Evolutionary conservation across 192 early-diverging fungal species (phyloP), one percentile per base, ranked within the genome.

Genomic region (Backusella parvicylindrica): DNA sequence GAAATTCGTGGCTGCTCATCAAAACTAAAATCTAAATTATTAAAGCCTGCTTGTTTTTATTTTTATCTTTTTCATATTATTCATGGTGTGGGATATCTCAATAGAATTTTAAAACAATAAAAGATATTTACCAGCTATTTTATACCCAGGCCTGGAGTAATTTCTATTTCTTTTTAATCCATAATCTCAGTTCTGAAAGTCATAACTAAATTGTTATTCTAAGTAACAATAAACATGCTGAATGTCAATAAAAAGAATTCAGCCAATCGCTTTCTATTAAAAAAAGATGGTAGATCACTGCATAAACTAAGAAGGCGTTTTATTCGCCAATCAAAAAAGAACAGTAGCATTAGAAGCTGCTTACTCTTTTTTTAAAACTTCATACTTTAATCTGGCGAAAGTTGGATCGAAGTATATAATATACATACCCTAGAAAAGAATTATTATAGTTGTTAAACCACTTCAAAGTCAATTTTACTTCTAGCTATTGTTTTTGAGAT

Each of bases 1-100:
- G 64, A 71, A 78, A 33, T 78, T 78, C 12, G 40, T 69, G 23
- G 37, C 68, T 43, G 21, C 68, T 69, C 68, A 69, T 16, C 68
- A 69, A 69, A 53, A 53, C 18, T 53, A 53, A 53, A 53, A 53
- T 8, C 16, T 53, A 53, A 53, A 53, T 53, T 53, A 53, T 53
- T 26, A 23, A 53, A 53, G n/a, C 16, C n/a, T 56, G n/a, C 23
- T 56, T 56, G 7, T 7, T 23, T 56, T 50, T 21, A 21, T 50
- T n/a, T 21, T 50, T 50, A 7, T 50, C n/a, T 28, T 60, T 60
- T 50, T 21, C 23, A 26, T 23, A 28, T 47, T n/a, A n/a, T 47
- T 47, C 43, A 47, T n/a, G 43, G 43, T n/a, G 43, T n/a, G 18
- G 16, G 7, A 47, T 47, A 47, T 47, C 40, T 41, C 18, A 18